Conservation (phyloP, 768 basidiomycete genomes). For the Hygrocybe punicea region DNA sequence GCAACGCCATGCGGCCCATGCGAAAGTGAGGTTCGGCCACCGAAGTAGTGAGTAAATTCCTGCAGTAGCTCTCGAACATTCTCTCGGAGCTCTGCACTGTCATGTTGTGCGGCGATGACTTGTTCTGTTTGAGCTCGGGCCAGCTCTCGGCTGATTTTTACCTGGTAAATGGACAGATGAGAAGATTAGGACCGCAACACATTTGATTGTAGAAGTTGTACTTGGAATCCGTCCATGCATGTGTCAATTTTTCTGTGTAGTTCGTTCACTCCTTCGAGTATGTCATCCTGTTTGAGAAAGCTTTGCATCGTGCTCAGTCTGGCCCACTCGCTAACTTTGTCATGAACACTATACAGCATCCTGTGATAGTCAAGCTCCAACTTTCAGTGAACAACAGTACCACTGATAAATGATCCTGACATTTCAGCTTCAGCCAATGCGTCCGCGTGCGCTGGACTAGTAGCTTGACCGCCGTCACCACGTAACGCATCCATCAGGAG, state of each 20-base stretch:
- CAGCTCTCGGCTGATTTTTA: not conserved
- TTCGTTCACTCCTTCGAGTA: not conserved
- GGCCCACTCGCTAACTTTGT: not conserved
- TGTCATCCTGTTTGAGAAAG: not conserved
- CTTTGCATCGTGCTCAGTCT: not conserved
- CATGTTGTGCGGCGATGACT: not conserved
- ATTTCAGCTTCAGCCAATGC: not conserved
- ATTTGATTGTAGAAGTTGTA: not conserved
- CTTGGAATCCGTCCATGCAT: not conserved
- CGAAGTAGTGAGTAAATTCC: not conserved
- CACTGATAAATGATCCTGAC: constrained; percentile 1
- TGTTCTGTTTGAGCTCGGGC: not conserved
- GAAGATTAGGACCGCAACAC: too few relatives aligned
- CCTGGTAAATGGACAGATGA: too few relatives aligned
- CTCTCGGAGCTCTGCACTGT: not conserved
- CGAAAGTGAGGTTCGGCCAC: not conserved
- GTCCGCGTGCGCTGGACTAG: not conserved
- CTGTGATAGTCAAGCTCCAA: not conserved
- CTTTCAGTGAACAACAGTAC: not conserved
- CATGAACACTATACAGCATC: not conserved
- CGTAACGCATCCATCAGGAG: not conserved
- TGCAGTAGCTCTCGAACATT: not conserved
- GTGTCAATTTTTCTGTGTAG: not conserved
- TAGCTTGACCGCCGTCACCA: not conserved
- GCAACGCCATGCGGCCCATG: not conserved